Percentiles rank a stretch among this genome's conserved stretches.
These are phyloP conservation scores for Esteya vermicola DNA, from an alignment of 2,329 filamentous ascomycete species.

Conservation along the genomic window DNA sequence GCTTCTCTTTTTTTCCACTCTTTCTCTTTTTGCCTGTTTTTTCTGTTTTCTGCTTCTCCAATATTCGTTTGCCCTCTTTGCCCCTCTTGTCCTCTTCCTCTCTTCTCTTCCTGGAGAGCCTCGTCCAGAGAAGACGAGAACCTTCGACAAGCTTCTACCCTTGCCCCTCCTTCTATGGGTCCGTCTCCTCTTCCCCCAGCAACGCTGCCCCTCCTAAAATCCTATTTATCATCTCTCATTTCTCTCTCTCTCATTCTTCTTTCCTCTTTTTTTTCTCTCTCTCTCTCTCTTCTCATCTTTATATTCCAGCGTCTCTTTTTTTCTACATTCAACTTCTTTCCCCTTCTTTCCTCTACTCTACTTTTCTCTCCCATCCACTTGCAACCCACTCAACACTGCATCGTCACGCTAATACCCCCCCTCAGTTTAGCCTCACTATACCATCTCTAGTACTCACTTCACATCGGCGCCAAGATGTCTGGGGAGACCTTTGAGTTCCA, in stretches of 20 bases:
- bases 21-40: too few relatives aligned
- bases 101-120: not conserved
- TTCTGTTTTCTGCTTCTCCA: too few relatives aligned
- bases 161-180: not conserved
- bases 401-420: too few relatives aligned
- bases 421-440: not conserved
- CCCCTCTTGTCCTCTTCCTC: not conserved
- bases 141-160: not conserved
- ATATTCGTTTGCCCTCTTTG: not conserved
- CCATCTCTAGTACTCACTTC: not conserved
- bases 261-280: not conserved
- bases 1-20: too few relatives aligned
- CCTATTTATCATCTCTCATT: not conserved
- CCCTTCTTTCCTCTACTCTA: not conserved
- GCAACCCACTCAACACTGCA: too few relatives aligned
- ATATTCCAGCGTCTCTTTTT: not conserved
- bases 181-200: not conserved
- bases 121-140: slow-evolving; percentile 1
- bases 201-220: not conserved
- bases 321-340: not conserved
- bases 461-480: slow-evolving; percentile 52
- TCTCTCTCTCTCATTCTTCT: not conserved
- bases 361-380: not conserved
- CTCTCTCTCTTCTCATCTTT: not conserved
- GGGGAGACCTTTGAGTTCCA: slow-evolving; percentile 98